These are phyloP conservation scores for Bremia lactucae DNA, from an alignment of 352 stramenopile genomes.

Conservation along the genomic window DNA sequence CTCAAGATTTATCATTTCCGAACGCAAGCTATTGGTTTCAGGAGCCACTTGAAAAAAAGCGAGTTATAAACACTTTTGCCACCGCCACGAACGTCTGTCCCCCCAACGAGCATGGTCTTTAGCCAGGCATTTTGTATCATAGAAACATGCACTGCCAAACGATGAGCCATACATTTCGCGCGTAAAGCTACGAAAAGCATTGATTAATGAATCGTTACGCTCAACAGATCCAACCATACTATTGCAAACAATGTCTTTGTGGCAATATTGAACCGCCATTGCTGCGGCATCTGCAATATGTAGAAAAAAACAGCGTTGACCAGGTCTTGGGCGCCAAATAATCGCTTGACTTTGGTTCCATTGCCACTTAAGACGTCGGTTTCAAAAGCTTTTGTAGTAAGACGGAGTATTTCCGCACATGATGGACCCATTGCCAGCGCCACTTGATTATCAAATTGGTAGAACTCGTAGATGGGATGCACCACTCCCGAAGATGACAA, in stretches of 20 bases:
- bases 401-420: constrained; percentile 52
- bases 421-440: constrained; percentile 39
- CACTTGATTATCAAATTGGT: constrained; percentile 76
- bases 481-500: constrained; percentile 75
- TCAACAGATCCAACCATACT: constrained; percentile 43
- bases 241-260: constrained; percentile 69
- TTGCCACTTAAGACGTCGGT: constrained; percentile 38
- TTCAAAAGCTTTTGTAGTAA: constrained; percentile 61
- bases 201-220: constrained; percentile 36
- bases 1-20: constrained; percentile 51
- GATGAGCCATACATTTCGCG: constrained; percentile 64
- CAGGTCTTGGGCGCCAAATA: constrained; percentile 52
- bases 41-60: constrained; percentile 83
- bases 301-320: constrained; percentile 81
- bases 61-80: constrained; percentile 81
- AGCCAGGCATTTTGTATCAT: constrained; percentile 65
- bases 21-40: constrained; percentile 40
- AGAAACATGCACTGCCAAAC: constrained; percentile 76
- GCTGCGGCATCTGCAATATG: constrained; percentile 80
- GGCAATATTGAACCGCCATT: constrained; percentile 84
- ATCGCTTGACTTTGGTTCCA: constrained; percentile 39
- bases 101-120: constrained; percentile 41
- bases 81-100: constrained; percentile 78
- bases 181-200: constrained; percentile 74
- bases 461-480: constrained; percentile 66